Conservation (phyloP, 2,329 filamentous ascomycete genomes). For the Aureobasidium sp. region DNA sequence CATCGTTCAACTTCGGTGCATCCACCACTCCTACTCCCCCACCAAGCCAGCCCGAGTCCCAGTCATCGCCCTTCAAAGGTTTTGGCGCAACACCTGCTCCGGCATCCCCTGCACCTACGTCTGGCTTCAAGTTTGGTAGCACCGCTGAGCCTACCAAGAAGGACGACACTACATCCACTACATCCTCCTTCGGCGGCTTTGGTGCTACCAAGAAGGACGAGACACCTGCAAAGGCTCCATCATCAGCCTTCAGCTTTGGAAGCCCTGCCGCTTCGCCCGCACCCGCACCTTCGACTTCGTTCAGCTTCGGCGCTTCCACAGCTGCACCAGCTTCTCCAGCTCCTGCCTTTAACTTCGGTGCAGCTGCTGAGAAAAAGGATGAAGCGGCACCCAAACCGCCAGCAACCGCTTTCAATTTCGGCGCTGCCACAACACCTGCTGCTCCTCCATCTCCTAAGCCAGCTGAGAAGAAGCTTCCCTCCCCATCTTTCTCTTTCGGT, state of each 20-base stretch:
- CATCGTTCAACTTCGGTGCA: conserved; percentile 5
- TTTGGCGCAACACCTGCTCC: not conserved
- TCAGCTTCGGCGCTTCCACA: not conserved
- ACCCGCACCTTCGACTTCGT: not conserved
- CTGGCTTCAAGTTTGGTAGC: conserved; percentile 7
- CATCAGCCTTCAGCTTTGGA: not conserved
- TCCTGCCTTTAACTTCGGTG: not conserved
- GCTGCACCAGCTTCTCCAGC: not conserved
- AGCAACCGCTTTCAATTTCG: conserved; percentile 4
- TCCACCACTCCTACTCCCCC: not conserved
- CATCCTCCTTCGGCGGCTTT: not conserved
- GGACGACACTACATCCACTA: not conserved
- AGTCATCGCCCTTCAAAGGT: conserved; percentile 7
- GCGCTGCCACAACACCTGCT: not conserved
- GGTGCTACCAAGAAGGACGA: conserved; percentile 1
- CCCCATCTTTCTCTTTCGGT: conserved; percentile 1
- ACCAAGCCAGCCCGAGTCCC: not conserved
- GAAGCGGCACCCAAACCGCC: not conserved
- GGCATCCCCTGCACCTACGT: not conserved
- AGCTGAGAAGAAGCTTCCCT: conserved; percentile 8
- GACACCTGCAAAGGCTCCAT: not conserved
- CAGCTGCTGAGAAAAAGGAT: not conserved
- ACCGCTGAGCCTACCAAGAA: not conserved
- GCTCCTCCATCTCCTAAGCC: conserved; percentile 11
- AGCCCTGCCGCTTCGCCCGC: not conserved